Conservation (phyloP, 179 eudicot genomes). For the Patellifolia procumbens region DNA sequence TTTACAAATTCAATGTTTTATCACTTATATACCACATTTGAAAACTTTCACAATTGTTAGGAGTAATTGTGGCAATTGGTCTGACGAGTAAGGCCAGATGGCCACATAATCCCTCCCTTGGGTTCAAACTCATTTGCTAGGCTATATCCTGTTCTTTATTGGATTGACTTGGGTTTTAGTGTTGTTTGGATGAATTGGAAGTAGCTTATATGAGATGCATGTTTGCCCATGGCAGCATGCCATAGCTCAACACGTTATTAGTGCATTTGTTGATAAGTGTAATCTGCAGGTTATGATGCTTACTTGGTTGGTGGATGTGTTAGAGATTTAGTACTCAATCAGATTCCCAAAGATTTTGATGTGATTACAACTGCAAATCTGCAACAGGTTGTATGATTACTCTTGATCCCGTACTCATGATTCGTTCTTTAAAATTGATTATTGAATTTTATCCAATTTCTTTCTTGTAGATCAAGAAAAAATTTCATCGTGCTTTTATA, state of each 20-base stretch:
- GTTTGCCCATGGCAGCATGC: background rate
- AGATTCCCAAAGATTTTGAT: slow-evolving; percentile 86
- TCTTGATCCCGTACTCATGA: background rate
- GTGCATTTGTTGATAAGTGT: background rate
- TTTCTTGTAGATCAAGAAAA: slow-evolving; percentile 50
- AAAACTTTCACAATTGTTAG: no score
- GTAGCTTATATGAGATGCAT: background rate
- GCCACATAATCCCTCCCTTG: background rate
- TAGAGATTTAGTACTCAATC: slow-evolving; percentile 80
- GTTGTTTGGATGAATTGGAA: background rate
- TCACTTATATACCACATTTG: no score
- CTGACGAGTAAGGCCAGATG: no score
- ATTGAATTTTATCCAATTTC: slow-evolving; percentile 7
- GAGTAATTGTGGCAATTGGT: no score
- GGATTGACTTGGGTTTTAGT: background rate
- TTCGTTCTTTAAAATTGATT: background rate
- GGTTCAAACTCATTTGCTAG: background rate
- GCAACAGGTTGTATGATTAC: slow-evolving; percentile 44
- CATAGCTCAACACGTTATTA: background rate
- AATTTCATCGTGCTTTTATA: slow-evolving; percentile 55
- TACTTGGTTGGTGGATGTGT: slow-evolving; percentile 98
- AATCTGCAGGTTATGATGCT: slow-evolving; percentile 72
- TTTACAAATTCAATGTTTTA: no score
- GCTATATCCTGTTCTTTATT: background rate
- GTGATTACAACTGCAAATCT: slow-evolving; percentile 85